A percentile compares a stretch with the other conserved stretches of the same genome.
These are phyloP conservation scores for Penicillium digitatum DNA, from an alignment of 2,329 filamentous ascomycete genomes.

Conservation along the genomic window DNA sequence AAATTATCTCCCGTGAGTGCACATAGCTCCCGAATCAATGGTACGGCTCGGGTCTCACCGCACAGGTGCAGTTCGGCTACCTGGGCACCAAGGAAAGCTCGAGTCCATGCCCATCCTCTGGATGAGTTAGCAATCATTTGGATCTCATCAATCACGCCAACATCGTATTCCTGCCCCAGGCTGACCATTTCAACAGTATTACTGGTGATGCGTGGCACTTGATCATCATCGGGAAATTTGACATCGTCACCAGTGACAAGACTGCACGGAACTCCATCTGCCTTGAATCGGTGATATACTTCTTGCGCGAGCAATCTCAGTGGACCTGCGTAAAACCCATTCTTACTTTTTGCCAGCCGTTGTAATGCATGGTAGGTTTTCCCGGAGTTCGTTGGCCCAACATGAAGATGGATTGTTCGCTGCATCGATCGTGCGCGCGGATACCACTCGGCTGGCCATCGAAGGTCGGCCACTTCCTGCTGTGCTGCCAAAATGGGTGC, in stretches of 20 bases:
- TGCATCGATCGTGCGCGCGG: slow-evolving; percentile 75
- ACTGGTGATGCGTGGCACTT: slow-evolving; percentile 60
- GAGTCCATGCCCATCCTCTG: slow-evolving; percentile 91
- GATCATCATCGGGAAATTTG: slow-evolving; percentile 57
- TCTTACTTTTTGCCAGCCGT: slow-evolving; percentile 69
- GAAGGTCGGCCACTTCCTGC: slow-evolving; percentile 68
- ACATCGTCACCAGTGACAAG: slow-evolving; percentile 90
- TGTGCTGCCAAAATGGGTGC: slow-evolving; percentile 57
- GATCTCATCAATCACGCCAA: slow-evolving; percentile 96
- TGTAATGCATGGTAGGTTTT: slow-evolving; percentile 95
- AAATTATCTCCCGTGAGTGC: slow-evolving; percentile 77
- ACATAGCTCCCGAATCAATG: slow-evolving; percentile 72
- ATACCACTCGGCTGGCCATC: slow-evolving; percentile 91
- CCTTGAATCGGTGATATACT: slow-evolving; percentile 81
- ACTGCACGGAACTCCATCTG: slow-evolving; percentile 71
- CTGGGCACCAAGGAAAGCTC: slow-evolving; percentile 79
- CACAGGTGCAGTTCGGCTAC: slow-evolving; percentile 90
- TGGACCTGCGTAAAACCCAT: slow-evolving; percentile 86
- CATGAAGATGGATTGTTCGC: slow-evolving; percentile 82
- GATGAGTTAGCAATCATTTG: slow-evolving; percentile 85
- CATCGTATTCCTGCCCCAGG: slow-evolving; percentile 61
- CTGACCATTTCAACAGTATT: slow-evolving; percentile 93
- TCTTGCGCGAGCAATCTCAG: slow-evolving; percentile 86
- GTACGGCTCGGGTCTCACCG: slow-evolving; percentile 78
- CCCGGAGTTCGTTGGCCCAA: slow-evolving; percentile 95